Base-by-base conservation (phyloP, 805 yeast genomes). In the Cyberlindnera saturnus region DNA sequence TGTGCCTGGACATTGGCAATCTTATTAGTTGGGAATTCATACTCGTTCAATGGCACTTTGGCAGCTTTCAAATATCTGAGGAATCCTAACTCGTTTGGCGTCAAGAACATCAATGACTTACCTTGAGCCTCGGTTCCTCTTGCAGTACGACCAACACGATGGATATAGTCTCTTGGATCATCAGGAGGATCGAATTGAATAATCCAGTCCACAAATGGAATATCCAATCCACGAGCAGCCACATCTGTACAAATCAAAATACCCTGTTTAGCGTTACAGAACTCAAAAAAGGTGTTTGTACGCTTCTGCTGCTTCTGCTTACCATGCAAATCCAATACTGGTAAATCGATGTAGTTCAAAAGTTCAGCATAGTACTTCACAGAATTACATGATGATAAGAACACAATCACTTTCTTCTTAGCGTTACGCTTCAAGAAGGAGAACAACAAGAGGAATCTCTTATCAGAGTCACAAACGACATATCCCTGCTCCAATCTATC, bases 101-200 rank as follows among this genome's bases (percentile, higher is more conserved):
- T 82, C 63, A 93, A 74, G 65, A 93, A 93, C 98, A 93, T 90
- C 49, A 93, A 72, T 9, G 96, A 87, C 66, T 82, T 86, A 57
- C 99, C 99, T 61, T 82, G 82, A 44, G 96, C 98, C 39, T 77
- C 61, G 11, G 84, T 78, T 51, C 95, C 96, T 73, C 99, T 83
- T 32, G 99, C 99, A 23, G 99, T 93, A 74, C 99, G 83, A 53
- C 99, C 99, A 32, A 93, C 99, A 67, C 99, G 81, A 70, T 93
- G 99, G 55, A 93, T 93, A 65, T 93, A 93, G 68, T 93, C 98
- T 70, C 98, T 82, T 67, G 99, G 99, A 69, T 93, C 99, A 82
- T 93, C 99, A 64, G 99, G 99, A 43, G 99, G 99, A 65, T 93
- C 99, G 61, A 88, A 93, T 72, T 93, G 99, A 52, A 93, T 85